phyloP scores from a whole-genome alignment of 495 filamentous ascomycete genomes.

The Clohesyomyces aquaticus region DNA sequence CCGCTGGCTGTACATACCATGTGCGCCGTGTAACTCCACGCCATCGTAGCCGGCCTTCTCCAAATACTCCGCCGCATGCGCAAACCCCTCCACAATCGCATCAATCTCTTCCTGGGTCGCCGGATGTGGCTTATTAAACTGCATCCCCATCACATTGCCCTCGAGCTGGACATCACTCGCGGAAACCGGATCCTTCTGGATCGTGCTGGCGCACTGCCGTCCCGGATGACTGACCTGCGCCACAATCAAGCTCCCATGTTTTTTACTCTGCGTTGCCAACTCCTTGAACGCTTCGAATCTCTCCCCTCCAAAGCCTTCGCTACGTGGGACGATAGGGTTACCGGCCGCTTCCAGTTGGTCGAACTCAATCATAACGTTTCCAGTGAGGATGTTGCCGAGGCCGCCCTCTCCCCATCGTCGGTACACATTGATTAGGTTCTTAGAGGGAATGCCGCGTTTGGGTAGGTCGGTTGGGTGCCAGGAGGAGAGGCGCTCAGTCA shows the following conservation, averaged over 20 bases:
- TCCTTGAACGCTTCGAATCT: conserved; percentile 63
- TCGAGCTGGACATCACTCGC: conserved; percentile 64
- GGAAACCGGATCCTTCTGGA: conserved; percentile 61
- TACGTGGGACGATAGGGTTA: conserved; percentile 60
- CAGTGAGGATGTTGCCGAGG: conserved; percentile 62
- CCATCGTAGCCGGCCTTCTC: conserved; percentile 64
- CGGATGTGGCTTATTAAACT: conserved; percentile 52
- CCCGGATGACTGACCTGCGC: conserved; percentile 67
- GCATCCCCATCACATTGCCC: conserved; percentile 11
- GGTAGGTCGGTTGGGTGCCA: conserved; percentile 56
- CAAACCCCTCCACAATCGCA: conserved; percentile 56
- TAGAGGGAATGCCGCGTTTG: conserved; percentile 60
- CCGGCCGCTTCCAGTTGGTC: conserved; percentile 63
- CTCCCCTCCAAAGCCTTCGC: conserved; percentile 53
- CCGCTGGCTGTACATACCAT: conserved; percentile 35
- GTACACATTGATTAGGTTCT: conserved; percentile 62
- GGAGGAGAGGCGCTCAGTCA: conserved; percentile 63
- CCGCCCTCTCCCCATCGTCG: conserved; percentile 62
- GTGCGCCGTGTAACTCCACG: conserved; percentile 60
- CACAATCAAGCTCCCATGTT: conserved; percentile 59
- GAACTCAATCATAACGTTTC: conserved; percentile 65
- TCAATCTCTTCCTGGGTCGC: conserved; percentile 57
- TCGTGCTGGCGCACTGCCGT: conserved; percentile 55
- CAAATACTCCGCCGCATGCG: conserved; percentile 59
- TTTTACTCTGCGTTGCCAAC: conserved; percentile 55